phyloP scores from a whole-genome alignment of 73 alveolate species.

The Uronychia setigera region DNA sequence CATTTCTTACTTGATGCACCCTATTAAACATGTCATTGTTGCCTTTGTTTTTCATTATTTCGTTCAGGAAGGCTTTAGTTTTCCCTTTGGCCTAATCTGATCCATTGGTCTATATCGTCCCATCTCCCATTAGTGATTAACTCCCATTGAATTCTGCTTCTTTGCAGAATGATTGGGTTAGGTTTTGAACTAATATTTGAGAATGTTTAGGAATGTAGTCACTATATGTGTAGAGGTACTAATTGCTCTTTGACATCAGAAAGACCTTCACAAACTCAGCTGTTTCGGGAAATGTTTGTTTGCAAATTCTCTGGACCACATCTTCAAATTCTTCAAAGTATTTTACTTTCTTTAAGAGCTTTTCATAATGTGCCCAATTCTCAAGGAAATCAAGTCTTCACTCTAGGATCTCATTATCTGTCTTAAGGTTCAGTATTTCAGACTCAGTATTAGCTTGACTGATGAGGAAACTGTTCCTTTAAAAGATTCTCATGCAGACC shows the following conservation, averaged over 20 bases:
- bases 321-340: not conserved
- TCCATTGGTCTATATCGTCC: not conserved
- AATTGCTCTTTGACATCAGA: not conserved
- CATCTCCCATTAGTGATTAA: not conserved
- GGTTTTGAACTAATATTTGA: not conserved
- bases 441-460: not conserved
- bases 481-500: not conserved
- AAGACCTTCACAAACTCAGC: not conserved
- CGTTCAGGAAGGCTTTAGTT: too few species aligned
- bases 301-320: not conserved
- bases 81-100: too few species aligned
- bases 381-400: not conserved
- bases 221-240: not conserved
- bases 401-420: not conserved
- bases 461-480: not conserved
- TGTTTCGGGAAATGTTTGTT: not conserved
- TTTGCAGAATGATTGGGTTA: not conserved
- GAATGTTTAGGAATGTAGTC: not conserved
- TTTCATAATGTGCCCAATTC: not conserved
- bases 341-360: not conserved
- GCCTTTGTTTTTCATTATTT: not conserved
- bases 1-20: not conserved
- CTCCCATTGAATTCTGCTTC: not conserved
- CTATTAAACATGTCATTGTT: too few species aligned
- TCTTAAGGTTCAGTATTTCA: not conserved